These are phyloP conservation scores for Saitozyma podzolica DNA, from an alignment of 768 basidiomycete species.

Conservation along the genomic window DNA sequence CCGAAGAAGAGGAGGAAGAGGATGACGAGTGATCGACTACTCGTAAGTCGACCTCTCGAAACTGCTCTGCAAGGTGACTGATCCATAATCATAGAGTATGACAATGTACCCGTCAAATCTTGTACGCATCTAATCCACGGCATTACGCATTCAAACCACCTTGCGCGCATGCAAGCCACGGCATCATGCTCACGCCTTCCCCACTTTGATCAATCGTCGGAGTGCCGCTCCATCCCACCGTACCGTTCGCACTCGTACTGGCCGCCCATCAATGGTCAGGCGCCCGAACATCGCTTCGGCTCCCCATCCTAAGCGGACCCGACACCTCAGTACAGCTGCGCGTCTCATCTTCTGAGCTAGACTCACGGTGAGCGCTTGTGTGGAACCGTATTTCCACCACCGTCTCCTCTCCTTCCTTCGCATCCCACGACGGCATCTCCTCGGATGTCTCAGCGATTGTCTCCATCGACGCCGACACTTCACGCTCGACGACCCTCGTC, in stretches of 20 bases:
- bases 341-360: background rate
- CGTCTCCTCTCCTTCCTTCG: constrained; percentile 1
- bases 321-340: too few relatives aligned
- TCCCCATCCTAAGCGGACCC: background rate
- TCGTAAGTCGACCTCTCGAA: background rate
- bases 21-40: background rate
- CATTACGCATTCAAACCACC: background rate
- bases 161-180: background rate
- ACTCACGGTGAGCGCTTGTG: constrained; percentile 1
- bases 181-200: background rate
- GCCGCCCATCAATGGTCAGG: constrained; percentile 13
- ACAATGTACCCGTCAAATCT: background rate
- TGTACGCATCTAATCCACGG: background rate
- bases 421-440: too few relatives aligned
- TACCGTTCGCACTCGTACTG: constrained; percentile 1
- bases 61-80: background rate
- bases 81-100: background rate
- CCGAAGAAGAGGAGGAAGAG: constrained; percentile 6
- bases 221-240: constrained; percentile 5
- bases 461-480: background rate
- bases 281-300: background rate
- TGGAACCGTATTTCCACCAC: constrained; percentile 9
- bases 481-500: background rate
- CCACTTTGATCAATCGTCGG: background rate
- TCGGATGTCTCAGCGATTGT: too few relatives aligned